Evolutionary conservation across 768 basidiomycete species (phyloP).

Genomic region (Panaeolus cyanescens): DNA sequence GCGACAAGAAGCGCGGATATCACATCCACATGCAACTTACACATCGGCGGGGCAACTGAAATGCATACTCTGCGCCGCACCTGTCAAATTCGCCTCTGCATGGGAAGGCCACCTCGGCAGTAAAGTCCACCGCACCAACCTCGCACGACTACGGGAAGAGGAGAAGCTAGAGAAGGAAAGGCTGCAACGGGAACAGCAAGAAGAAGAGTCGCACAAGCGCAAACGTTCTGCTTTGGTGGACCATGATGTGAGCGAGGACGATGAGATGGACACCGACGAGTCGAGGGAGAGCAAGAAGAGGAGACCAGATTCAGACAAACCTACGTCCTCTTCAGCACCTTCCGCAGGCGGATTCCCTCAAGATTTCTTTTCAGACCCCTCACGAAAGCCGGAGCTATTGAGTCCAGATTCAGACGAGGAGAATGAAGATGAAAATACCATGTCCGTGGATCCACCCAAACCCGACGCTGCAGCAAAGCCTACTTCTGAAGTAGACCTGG

Average conservation of each 20-base stretch:
- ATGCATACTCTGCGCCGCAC: constrained; percentile 62
- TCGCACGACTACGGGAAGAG: constrained; percentile 58
- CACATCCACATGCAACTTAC: constrained; percentile 76
- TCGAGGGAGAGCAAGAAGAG: constrained; percentile 34
- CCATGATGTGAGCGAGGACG: constrained; percentile 13
- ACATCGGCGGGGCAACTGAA: constrained; percentile 64
- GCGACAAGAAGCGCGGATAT: constrained; percentile 70
- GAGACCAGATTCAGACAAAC: constrained; percentile 27
- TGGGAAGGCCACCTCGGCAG: constrained; percentile 88
- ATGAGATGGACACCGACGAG: constrained; percentile 24
- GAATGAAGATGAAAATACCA: constrained; percentile 29
- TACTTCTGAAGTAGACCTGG: constrained; percentile 54
- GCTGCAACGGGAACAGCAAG: constrained; percentile 34
- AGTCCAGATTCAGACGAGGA: constrained; percentile 45
- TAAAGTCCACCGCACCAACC: constrained; percentile 74
- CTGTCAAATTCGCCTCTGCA: constrained; percentile 76
- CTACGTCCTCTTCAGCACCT: constrained; percentile 10
- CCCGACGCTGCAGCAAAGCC: constrained; percentile 17
- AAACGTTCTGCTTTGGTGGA: not conserved
- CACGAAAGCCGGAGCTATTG: constrained; percentile 43
- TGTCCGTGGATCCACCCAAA: constrained; percentile 11
- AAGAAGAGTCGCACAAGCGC: constrained; percentile 16
- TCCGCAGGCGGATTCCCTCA: constrained; percentile 45
- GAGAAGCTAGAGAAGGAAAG: constrained; percentile 43
- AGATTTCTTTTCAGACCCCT: constrained; percentile 84